Evolutionary conservation across 2,329 filamentous ascomycete species (phyloP).

Genomic region (Coniosporium tulheliwenetii): DNA sequence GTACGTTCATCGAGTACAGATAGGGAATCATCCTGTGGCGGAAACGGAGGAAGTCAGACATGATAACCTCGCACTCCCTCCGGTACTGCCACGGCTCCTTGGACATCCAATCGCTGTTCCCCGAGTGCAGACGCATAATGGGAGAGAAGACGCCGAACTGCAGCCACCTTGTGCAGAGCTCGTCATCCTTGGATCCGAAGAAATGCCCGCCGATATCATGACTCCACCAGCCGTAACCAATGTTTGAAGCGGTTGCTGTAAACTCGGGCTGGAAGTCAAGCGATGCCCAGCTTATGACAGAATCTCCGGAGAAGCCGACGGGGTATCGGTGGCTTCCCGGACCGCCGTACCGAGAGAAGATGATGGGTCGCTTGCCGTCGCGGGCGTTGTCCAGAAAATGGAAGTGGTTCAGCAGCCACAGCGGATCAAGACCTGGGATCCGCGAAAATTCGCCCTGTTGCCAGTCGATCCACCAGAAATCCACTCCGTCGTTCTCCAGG

Average conservation of each 20-base stretch:
- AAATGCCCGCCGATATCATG: constrained; percentile 54
- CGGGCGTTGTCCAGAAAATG: constrained; percentile 40
- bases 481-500: constrained; percentile 39
- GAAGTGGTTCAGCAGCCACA: constrained; percentile 51
- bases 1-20: constrained; percentile 41
- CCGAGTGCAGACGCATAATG: constrained; percentile 44
- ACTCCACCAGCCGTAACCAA: constrained; percentile 54
- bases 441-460: constrained; percentile 43
- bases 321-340: constrained; percentile 49
- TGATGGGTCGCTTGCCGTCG: constrained; percentile 30
- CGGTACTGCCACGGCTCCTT: constrained; percentile 48
- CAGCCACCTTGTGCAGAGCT: constrained; percentile 44
- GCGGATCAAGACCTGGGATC: constrained; percentile 42
- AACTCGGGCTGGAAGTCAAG: constrained; percentile 51
- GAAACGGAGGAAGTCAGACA: constrained; percentile 35
- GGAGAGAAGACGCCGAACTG: constrained; percentile 47
- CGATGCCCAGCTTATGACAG: constrained; percentile 42
- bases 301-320: constrained; percentile 49
- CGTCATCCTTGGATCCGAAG: constrained; percentile 38
- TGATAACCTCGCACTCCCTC: constrained; percentile 27
- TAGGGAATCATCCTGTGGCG: constrained; percentile 46
- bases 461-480: constrained; percentile 57
- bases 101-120: constrained; percentile 39
- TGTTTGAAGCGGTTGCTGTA: constrained; percentile 49
- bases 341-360: constrained; percentile 46